Evolutionary conservation across 2,329 filamentous ascomycete genomes (phyloP).

Genomic region (Penicillium italicum): DNA sequence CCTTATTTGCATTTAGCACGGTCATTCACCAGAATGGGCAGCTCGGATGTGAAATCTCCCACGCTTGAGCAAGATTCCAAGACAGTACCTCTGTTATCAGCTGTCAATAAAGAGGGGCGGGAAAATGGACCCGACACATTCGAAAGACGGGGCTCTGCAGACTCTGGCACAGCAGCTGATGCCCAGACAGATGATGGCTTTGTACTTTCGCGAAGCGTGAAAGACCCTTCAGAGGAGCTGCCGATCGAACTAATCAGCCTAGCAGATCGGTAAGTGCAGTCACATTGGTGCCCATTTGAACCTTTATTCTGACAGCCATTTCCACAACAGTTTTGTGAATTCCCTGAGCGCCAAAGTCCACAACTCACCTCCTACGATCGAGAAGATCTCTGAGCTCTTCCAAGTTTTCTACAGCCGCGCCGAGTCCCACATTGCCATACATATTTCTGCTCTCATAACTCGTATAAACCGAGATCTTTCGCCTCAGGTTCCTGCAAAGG

Average conservation of each 20-base stretch:
- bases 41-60: slow-evolving; percentile 19
- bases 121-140: slow-evolving; percentile 41
- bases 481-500: slow-evolving; percentile 55
- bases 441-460: slow-evolving; percentile 75
- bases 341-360: slow-evolving; percentile 84
- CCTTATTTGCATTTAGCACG: slow-evolving; percentile 27
- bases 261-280: slow-evolving; percentile 67
- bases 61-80: slow-evolving; percentile 26
- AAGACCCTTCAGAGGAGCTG: slow-evolving; percentile 78
- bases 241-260: slow-evolving; percentile 90
- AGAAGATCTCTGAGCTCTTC: slow-evolving; percentile 78
- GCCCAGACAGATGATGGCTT: slow-evolving; percentile 34
- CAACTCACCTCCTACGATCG: slow-evolving; percentile 75
- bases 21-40: slow-evolving; percentile 36
- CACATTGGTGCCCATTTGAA: neutral
- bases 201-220: slow-evolving; percentile 37
- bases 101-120: slow-evolving; percentile 24
- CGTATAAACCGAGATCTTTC: slow-evolving; percentile 67
- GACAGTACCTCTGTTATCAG: slow-evolving; percentile 17
- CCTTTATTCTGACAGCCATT: neutral
- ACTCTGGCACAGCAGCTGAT: slow-evolving; percentile 30
- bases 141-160: slow-evolving; percentile 41
- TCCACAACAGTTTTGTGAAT: slow-evolving; percentile 70
- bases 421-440: slow-evolving; percentile 77
- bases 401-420: slow-evolving; percentile 89